These are phyloP conservation scores for Infundibulicybe gibba DNA, from an alignment of 768 basidiomycete species.

Conservation along the genomic window DNA sequence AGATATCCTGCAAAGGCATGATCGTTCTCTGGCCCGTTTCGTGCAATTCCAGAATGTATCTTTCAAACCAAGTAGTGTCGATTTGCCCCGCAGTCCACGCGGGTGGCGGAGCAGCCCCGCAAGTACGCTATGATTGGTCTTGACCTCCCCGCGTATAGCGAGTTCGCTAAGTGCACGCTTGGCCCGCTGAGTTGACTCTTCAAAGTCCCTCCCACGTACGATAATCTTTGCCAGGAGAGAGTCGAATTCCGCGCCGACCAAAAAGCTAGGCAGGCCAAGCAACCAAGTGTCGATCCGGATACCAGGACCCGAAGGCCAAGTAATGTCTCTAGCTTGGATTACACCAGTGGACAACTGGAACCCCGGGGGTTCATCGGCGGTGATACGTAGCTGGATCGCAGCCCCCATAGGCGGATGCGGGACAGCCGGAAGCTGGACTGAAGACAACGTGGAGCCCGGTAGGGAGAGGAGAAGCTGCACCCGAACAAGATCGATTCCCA, in stretches of 20 bases:
- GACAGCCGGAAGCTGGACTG: no score
- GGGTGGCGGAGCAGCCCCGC: constrained; percentile 25
- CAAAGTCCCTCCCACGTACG: constrained; percentile 75
- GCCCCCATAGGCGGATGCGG: constrained; percentile 37
- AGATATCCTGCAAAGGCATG: background rate
- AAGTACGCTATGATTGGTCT: constrained; percentile 28
- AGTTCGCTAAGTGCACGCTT: constrained; percentile 79
- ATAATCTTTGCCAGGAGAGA: constrained; percentile 85
- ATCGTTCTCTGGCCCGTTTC: background rate
- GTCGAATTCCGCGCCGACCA: constrained; percentile 74
- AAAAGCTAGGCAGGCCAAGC: constrained; percentile 51
- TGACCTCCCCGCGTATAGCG: constrained; percentile 49
- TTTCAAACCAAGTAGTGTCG: constrained; percentile 36
- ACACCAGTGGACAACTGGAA: constrained; percentile 87
- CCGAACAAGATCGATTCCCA: constrained; percentile 84
- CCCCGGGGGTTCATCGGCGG: constrained; percentile 80
- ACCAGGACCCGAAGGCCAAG: constrained; percentile 79
- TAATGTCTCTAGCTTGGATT: constrained; percentile 65
- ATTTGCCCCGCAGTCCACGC: constrained; percentile 25
- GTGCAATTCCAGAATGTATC: constrained; percentile 13
- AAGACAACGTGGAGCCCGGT: constrained; percentile 19
- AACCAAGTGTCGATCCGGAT: constrained; percentile 86
- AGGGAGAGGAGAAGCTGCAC: constrained; percentile 83
- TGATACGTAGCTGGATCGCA: constrained; percentile 86
- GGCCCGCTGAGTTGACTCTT: constrained; percentile 81